Base-by-base conservation (phyloP, 1,284 basidiomycete species). In the Pholiota adiposa region DNA sequence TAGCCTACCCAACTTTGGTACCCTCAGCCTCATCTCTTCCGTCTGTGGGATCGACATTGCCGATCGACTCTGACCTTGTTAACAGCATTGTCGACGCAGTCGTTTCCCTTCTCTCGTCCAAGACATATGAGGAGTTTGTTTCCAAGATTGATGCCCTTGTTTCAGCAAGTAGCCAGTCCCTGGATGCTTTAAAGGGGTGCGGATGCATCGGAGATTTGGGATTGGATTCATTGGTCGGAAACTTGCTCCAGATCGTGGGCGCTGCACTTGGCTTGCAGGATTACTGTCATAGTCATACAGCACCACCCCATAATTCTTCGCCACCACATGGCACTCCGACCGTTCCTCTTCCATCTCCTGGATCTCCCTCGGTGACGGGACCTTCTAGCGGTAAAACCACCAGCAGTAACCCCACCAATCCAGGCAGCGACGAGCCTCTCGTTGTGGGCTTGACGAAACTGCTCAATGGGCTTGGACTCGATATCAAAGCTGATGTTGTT, bases 371-470 rank as follows among this genome's bases (percentile, higher is more conserved):
- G 7, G 19, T 36, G 9, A n/a, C 33, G 18, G 33, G 5, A 6
- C 9, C 48, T 4, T 7, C 27, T 29, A 46, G 19, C 16, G 23
- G 14, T 19, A 46, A n/a, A n/a, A n/a, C n/a, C n/a, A n/a, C n/a
- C n/a, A n/a, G n/a, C n/a, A n/a, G n/a, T n/a, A n/a, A n/a, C n/a
- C n/a, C 27, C 9, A 18, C 23, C 18, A 44, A n/a, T 23, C 11
- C 49, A n/a, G 23, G 44, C 29, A 56, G 25, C 11, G 54, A 56
- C 9, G 52, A 58, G 11, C 56, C 60, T 29, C 52, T 67, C 19
- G 49, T 61, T 18, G 54, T 63, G 21, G 63, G 65, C 6, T 51
- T 65, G 21, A 67, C 58, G 12, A 64, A 67, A 27, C 51, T 65
- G 50, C 48, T 67, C 19, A 51, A 57, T 38, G 60, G 60, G 18